phyloP scores from a whole-genome alignment of 352 stramenopile genomes.

The Globisporangium sylvaticum region DNA sequence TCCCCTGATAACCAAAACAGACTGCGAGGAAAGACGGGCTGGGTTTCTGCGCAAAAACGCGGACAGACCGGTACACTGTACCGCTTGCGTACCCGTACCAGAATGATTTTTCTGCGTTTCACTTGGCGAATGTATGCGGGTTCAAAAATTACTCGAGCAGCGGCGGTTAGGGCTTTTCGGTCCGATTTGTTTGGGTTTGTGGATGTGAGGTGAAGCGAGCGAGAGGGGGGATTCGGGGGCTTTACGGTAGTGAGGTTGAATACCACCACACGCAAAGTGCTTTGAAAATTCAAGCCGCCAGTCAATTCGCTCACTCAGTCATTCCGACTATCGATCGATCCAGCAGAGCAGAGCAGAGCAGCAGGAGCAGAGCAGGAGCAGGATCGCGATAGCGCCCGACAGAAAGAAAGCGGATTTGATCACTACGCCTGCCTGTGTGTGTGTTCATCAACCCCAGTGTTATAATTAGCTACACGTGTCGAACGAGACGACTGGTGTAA shows the following conservation, averaged over 20 bases:
- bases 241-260: neutral
- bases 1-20: neutral
- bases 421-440: neutral
- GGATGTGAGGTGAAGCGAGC: neutral
- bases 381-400: neutral
- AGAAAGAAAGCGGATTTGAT: neutral
- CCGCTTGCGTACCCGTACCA: neutral
- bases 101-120: neutral
- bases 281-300: slow-evolving; percentile 4
- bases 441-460: neutral
- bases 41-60: neutral
- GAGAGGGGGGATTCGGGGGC: neutral
- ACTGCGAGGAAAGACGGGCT: neutral
- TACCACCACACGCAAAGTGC: neutral
- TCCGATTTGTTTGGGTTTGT: neutral
- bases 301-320: neutral
- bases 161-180: too few relatives aligned
- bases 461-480: neutral
- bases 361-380: too few relatives aligned
- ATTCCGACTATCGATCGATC: slow-evolving; percentile 9
- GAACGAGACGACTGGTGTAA: too few relatives aligned
- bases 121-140: slow-evolving; percentile 1
- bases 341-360: neutral
- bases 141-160: neutral
- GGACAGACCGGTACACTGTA: slow-evolving; percentile 2